Conservation (phyloP, 208 protist species). For the Acanthamoeba triangularis region DNA sequence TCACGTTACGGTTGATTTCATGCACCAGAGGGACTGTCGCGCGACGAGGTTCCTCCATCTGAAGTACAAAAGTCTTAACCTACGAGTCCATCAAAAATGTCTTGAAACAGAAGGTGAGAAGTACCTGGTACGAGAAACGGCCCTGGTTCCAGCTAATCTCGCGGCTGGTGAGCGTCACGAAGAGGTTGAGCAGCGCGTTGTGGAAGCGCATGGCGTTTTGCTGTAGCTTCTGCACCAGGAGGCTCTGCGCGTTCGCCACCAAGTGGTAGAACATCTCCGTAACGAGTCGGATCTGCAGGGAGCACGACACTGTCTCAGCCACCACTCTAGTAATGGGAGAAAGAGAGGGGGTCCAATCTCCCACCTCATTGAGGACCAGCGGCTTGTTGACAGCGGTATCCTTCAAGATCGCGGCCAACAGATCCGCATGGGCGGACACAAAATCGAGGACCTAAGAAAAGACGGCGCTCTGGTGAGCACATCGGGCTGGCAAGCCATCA, state of each 20-base stretch:
- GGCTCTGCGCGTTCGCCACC: slow-evolving; percentile 24
- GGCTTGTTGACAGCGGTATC: slow-evolving; percentile 47
- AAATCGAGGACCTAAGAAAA: slow-evolving; percentile 63
- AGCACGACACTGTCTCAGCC: background rate
- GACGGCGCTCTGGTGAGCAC: background rate
- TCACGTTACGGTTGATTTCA: slow-evolving; percentile 59
- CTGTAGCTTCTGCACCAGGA: slow-evolving; percentile 69
- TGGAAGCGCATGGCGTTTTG: slow-evolving; percentile 72
- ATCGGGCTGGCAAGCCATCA: background rate
- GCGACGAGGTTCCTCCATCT: slow-evolving; percentile 19
- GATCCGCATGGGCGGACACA: slow-evolving; percentile 54
- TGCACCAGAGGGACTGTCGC: slow-evolving; percentile 8
- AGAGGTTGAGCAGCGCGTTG: slow-evolving; percentile 68
- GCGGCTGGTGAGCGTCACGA: slow-evolving; percentile 25
- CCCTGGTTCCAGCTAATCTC: slow-evolving; percentile 13
- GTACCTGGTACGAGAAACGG: background rate
- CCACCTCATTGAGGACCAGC: slow-evolving; percentile 52
- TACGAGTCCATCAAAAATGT: too few relatives aligned
- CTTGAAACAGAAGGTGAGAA: background rate
- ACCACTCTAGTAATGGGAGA: background rate
- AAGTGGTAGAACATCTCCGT: slow-evolving; percentile 72
- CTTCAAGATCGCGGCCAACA: slow-evolving; percentile 61
- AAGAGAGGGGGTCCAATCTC: background rate
- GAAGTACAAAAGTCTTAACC: background rate
- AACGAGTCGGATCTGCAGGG: slow-evolving; percentile 29